Evolutionary conservation across 768 basidiomycete species (phyloP).

Genomic region (Phanerodontia chrysosporium): DNA sequence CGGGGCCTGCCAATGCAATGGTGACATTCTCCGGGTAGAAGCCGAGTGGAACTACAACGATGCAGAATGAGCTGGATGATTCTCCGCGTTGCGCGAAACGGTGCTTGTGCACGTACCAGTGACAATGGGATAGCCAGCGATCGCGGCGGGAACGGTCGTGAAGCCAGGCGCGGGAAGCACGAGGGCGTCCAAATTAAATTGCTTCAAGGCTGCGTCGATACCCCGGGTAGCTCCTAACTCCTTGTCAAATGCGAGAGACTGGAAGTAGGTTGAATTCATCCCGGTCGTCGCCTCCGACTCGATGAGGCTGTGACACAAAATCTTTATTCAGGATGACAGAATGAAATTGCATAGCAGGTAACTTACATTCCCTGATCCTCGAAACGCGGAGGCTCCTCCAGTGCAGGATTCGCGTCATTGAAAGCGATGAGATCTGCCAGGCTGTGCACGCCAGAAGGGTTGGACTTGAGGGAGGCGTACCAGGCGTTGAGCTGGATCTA

Average conservation of each 20-base stretch:
- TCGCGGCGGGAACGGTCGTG: slow-evolving; percentile 37
- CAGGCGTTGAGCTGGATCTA: slow-evolving; percentile 34
- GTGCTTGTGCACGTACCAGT: slow-evolving; percentile 42
- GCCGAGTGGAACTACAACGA: slow-evolving; percentile 48
- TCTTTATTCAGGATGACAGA: neutral
- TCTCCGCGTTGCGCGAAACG: neutral
- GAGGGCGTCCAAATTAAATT: slow-evolving; percentile 30
- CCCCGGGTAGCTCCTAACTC: slow-evolving; percentile 29
- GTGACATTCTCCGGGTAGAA: slow-evolving; percentile 49
- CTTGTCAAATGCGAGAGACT: slow-evolving; percentile 27
- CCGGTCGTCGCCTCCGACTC: slow-evolving; percentile 19
- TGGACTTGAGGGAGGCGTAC: slow-evolving; percentile 16
- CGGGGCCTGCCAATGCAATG: slow-evolving; percentile 27
- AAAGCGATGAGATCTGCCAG: slow-evolving; percentile 60
- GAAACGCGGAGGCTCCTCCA: slow-evolving; percentile 40
- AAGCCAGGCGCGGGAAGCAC: slow-evolving; percentile 29
- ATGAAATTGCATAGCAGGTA: neutral
- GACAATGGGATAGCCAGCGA: slow-evolving; percentile 64
- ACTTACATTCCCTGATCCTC: slow-evolving; percentile 33
- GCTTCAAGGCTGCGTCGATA: slow-evolving; percentile 30
- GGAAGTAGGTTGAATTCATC: slow-evolving; percentile 25
- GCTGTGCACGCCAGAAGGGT: slow-evolving; percentile 49
- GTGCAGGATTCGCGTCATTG: slow-evolving; percentile 48
- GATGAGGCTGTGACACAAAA: slow-evolving; percentile 27
- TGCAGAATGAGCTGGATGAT: neutral